Percentiles rank a stretch among this genome's conserved stretches.
These are phyloP conservation scores for Colletotrichum somersetense DNA, from an alignment of 2,329 filamentous ascomycete genomes.

Conservation along the genomic window DNA sequence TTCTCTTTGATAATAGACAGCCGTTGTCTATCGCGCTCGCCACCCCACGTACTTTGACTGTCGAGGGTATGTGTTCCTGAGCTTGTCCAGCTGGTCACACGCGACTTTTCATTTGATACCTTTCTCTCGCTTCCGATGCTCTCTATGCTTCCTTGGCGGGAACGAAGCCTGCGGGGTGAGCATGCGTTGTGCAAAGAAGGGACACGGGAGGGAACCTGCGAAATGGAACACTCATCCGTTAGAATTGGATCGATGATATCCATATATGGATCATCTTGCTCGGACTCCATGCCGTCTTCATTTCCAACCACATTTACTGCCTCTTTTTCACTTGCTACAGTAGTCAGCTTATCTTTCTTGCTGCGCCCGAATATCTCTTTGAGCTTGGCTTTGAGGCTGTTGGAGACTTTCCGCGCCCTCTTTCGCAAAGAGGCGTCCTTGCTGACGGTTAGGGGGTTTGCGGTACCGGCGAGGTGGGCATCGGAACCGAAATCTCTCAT, in stretches of 20 bases:
- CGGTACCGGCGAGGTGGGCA: constrained; percentile 47
- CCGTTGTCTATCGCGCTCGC: constrained; percentile 66
- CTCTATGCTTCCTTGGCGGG: constrained; percentile 67
- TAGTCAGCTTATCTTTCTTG: constrained; percentile 54
- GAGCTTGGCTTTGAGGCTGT: constrained; percentile 71
- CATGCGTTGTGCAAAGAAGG: constrained; percentile 64
- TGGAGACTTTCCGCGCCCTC: constrained; percentile 73
- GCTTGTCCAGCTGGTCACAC: constrained; percentile 80
- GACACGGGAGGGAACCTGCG: constrained; percentile 61
- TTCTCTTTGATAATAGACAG: constrained; percentile 75
- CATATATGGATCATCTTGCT: constrained; percentile 48
- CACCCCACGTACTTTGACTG: constrained; percentile 52
- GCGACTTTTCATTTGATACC: constrained; percentile 66
- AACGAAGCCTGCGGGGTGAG: constrained; percentile 61
- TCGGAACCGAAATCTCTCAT: constrained; percentile 52
- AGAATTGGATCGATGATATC: constrained; percentile 51
- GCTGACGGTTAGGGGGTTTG: constrained; percentile 7
- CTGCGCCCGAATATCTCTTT: constrained; percentile 67
- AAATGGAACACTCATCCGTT: constrained; percentile 60
- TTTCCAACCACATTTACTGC: constrained; percentile 46
- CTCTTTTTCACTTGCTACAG: constrained; percentile 66
- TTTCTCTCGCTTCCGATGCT: constrained; percentile 58
- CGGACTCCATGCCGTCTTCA: constrained; percentile 1
- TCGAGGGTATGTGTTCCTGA: constrained; percentile 70
- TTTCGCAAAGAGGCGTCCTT: constrained; percentile 53